Evolutionary conservation across 2,329 filamentous ascomycete genomes (phyloP).

Genomic region (Fusarium setosum): DNA sequence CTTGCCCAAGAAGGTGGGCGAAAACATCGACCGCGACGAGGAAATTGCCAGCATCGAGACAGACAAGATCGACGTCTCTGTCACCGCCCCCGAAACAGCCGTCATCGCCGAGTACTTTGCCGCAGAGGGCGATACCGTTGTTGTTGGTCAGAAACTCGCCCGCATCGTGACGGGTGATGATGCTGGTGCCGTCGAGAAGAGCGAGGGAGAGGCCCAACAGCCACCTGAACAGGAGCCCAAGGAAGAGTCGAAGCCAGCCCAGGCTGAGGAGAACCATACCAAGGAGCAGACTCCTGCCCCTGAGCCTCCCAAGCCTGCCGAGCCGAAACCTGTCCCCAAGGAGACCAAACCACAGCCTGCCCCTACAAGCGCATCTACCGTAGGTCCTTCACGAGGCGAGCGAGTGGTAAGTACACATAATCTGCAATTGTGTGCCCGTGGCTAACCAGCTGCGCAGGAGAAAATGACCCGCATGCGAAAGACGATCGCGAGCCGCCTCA

Average conservation of each 20-base stretch:
- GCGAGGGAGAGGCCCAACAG: constrained; percentile 31
- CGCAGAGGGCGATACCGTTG: constrained; percentile 47
- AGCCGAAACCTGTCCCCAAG: constrained; percentile 34
- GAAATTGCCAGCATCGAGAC: constrained; percentile 49
- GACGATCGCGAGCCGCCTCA: constrained; percentile 76
- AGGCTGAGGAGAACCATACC: constrained; percentile 27
- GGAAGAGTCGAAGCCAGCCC: constrained; percentile 26
- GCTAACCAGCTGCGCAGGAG: constrained; percentile 33
- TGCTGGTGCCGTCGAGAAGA: constrained; percentile 22
- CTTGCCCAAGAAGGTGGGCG: constrained; percentile 45
- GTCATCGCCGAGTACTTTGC: constrained; percentile 45
- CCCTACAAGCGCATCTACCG: constrained; percentile 9
- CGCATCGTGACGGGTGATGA: constrained; percentile 43
- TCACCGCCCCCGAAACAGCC: constrained; percentile 42
- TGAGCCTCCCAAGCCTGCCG: constrained; percentile 25
- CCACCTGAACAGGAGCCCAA: constrained; percentile 31
- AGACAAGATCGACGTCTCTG: constrained; percentile 48
- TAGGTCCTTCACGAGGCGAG: constrained; percentile 26
- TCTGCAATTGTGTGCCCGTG: neutral
- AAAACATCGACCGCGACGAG: constrained; percentile 45
- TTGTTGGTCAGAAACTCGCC: constrained; percentile 46
- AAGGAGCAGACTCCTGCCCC: constrained; percentile 25
- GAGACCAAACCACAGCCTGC: constrained; percentile 21
- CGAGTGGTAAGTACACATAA: constrained; percentile 30
- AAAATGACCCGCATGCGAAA: constrained; percentile 76